Percentiles rank a stretch among this genome's conserved stretches.
phyloP scores from a whole-genome alignment of 1,284 basidiomycete species.

The Ceratobasidium sp. region DNA sequence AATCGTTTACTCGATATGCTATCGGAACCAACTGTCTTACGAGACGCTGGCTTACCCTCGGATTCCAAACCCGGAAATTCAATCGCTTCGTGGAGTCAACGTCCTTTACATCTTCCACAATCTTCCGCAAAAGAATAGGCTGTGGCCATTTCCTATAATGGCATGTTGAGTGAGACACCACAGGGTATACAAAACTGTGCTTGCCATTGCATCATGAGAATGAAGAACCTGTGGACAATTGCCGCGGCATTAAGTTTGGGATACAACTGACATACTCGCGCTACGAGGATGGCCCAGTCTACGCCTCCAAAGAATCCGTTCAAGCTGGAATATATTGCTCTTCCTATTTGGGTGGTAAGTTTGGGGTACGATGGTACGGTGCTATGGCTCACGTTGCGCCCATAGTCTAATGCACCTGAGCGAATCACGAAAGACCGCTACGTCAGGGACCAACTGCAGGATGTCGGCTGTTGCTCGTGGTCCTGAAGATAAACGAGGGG shows the following conservation, averaged over 20 bases:
- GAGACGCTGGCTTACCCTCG: constrained; percentile 64
- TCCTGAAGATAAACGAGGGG: constrained; percentile 56
- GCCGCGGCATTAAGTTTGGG: constrained; percentile 93
- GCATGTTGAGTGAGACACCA: background rate
- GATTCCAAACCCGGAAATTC: constrained; percentile 97
- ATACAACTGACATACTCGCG: no score
- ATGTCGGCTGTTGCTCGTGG: constrained; percentile 98
- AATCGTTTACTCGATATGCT: background rate
- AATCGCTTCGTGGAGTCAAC: constrained; percentile 57
- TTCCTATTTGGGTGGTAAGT: constrained; percentile 56
- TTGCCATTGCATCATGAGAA: constrained; percentile 95
- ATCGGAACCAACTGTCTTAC: background rate
- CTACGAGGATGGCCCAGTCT: constrained; percentile 98
- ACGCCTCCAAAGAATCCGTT: constrained; percentile 98
- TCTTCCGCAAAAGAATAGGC: constrained; percentile 93
- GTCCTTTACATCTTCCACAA: constrained; percentile 76
- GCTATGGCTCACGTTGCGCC: constrained; percentile 81
- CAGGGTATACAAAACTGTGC: constrained; percentile 49
- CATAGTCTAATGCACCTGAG: constrained; percentile 96
- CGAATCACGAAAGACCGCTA: constrained; percentile 92
- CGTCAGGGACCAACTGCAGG: constrained; percentile 93
- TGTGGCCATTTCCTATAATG: constrained; percentile 95
- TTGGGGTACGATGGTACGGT: background rate
- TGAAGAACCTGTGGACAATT: constrained; percentile 96
- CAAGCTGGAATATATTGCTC: constrained; percentile 98